Base-by-base conservation (phyloP, 306 rosid genomes). In the Fragaria vesca region DNA sequence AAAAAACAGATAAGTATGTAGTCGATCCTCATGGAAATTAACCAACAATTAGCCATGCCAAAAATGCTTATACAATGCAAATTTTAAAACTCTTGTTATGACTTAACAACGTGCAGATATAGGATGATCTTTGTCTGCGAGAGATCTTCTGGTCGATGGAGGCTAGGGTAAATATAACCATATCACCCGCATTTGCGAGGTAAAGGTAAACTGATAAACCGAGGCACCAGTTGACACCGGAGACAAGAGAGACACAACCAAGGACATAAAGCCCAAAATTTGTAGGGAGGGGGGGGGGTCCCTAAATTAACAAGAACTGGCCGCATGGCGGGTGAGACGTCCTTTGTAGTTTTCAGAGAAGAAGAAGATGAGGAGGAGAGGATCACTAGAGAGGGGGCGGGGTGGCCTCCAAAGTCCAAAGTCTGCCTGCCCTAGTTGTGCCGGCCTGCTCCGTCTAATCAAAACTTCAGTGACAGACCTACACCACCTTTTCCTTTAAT, bases 361-460 rank as follows among this genome's bases (percentile, higher is more conserved):
- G 52, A 47, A 5, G 45, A 63, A 21, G 12, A 8, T 4, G 66
- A 24, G 2, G 65, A 69, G 40, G 30, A 81, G 47, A 3, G 18
- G 62, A 52, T 24, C 26, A 24, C 50, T 18, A 15, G 66, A 20
- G 52, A 42, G 55, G 80, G 75, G 66, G 76, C 46, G 28, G 47
- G 80, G 78, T 73, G 80, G 73, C 76, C 65, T 36, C 79, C 47
- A 5, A 78, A 68, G 80, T 61, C 77, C 12, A 7, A 5, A 32
- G 36, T 6, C 7, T 38, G 80, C 86, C 77, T 51, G 48, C 80
- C 77, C 87, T 79, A 83, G 26, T 34, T 36, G 24, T 74, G 86
- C 88, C 55, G 55, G n/a, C 55, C 88, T 85, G 82, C 82, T 34
- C 52, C 73, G 85, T 83, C 89, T 55, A 74, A 63, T 86, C 91